Base-by-base conservation (phyloP, 495 filamentous ascomycete genomes). In the Daldinia vernicosa region DNA sequence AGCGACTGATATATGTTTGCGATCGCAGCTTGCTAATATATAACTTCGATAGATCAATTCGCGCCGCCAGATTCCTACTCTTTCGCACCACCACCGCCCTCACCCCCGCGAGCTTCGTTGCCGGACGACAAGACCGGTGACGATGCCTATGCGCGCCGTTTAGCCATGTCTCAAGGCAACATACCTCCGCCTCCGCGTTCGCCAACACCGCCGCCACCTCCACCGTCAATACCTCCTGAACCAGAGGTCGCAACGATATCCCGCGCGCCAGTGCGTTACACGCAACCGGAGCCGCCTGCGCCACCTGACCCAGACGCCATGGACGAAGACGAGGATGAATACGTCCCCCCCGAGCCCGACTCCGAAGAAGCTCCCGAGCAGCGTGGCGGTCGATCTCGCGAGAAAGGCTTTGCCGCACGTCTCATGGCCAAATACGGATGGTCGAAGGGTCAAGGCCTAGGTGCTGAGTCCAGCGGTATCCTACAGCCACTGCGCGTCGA, bases 341-440 rank as follows among this genome's bases (percentile, higher is more conserved):
- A 88, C 69, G 80, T 77, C 4, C 83, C 79, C 30, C 70, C 75
- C 0, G 66, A 74, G n/a, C 37, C 63, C 19, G 65, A 39, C 35
- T 35, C 75, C 24, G 67, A 70, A 35, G 55, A 66, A 17, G 33
- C 57, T 5, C 9, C 45, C 11, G 65, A 68, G 12, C 61, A 84
- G 27, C 89, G 90, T 32, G 90, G 90, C 19, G 84, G 84, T 60
- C 89, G 90, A 11, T 92, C 94, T 0, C 92, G 93, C 11, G 91
- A 97, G 79, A 86, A 90, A 72, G 90, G 89, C 64, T 97, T 97
- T 74, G 95, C 94, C 3, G 85, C 92, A 62, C 90, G 93, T 26
- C 85, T 97, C 32, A 91, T 99, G 86, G 86, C 89, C 30, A 98
- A 97, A 72, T 93, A 95, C 77, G 96, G 96, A 57, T 97, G 94